Base-by-base conservation (phyloP, 495 filamentous ascomycete species). In the Geopyxis carbonaria region DNA sequence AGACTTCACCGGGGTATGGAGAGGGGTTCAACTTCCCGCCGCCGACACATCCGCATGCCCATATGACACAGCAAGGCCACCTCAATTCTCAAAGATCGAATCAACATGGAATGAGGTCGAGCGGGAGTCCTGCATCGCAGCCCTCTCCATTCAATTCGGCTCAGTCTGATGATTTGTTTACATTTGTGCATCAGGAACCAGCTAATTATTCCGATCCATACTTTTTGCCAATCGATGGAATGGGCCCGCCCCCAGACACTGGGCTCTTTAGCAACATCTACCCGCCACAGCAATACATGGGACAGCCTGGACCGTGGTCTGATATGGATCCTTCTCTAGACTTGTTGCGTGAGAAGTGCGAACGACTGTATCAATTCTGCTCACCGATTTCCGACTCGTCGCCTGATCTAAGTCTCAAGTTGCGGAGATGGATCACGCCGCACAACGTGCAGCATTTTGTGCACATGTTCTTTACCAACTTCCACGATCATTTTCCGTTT, bases 401-500 rank as follows among this genome's bases (percentile, higher is more conserved):
- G 30, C 39, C 61, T 29, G 46, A 40, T 20, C 47, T 40, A 22
- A 38, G 25, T 11, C 30, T 45, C 22, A 49, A 50, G 14, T 37
- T 53, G 28, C 53, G 47, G 34, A 37, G 54, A 19, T 68, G 66
- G 54, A 62, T 80, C 43, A 69, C 67, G 9, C 61, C 66, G 13
- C 61, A 68, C 34, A 69, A 74, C 52, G 58, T 80, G 46, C 72
- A 64, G 49, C 62, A 75, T 42, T 75, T 78, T 50, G 61, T 75
- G 37, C 63, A 68, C 22, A 56, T 64, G 11, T 78, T 55, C 24
- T 46, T 72, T 55, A 66, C 60, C 40, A 69, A 75, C 51, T 78
- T 71, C 50, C 70, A 78, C 42, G 62, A 63, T 40, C 76, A 79
- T 55, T 75, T 78, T 55, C 67, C 76, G n/a, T 65, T 77, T 45